Conservation (phyloP, 495 filamentous ascomycete genomes). For the Astrothelium macrocarpum region DNA sequence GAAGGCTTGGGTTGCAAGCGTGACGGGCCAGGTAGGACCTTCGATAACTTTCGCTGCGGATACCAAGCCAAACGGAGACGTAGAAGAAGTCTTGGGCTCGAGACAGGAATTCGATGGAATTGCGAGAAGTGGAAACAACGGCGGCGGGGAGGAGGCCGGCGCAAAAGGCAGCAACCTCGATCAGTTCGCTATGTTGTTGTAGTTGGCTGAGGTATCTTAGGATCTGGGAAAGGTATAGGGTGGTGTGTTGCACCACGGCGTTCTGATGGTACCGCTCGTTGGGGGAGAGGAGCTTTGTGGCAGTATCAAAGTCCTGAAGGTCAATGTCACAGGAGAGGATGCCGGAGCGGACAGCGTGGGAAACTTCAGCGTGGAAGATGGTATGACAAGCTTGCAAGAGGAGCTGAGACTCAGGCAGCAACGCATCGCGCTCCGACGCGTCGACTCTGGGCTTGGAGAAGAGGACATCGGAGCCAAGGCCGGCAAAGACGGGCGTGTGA, state of each 20-base stretch:
- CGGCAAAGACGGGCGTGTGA: conserved; percentile 1
- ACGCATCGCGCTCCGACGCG: not conserved
- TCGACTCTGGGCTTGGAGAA: conserved; percentile 4
- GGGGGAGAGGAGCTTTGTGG: conserved; percentile 7
- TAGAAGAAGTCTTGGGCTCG: conserved; percentile 5
- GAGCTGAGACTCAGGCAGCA: conserved; percentile 4
- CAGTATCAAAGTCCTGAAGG: conserved; percentile 4
- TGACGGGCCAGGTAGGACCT: not conserved
- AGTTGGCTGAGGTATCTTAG: conserved; percentile 4
- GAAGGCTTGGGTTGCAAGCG: conserved; percentile 1
- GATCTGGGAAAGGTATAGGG: conserved; percentile 5
- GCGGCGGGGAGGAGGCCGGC: conserved; percentile 3
- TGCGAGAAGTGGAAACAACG: conserved; percentile 4
- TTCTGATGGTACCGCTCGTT: conserved; percentile 4
- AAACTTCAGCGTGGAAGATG: conserved; percentile 6
- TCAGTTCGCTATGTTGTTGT: conserved; percentile 4
- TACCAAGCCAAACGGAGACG: conserved; percentile 1
- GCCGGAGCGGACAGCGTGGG: conserved; percentile 2
- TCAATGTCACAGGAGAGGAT: conserved; percentile 1
- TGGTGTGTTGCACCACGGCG: conserved; percentile 3
- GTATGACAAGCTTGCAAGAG: conserved; percentile 4
- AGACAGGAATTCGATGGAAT: conserved; percentile 6
- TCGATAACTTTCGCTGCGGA: conserved; percentile 6
- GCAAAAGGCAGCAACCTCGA: conserved; percentile 7
- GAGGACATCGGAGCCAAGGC: conserved; percentile 5